Base-by-base conservation (phyloP, 2,329 filamentous ascomycete species). In the Neopestalotiopsis clavispora region DNA sequence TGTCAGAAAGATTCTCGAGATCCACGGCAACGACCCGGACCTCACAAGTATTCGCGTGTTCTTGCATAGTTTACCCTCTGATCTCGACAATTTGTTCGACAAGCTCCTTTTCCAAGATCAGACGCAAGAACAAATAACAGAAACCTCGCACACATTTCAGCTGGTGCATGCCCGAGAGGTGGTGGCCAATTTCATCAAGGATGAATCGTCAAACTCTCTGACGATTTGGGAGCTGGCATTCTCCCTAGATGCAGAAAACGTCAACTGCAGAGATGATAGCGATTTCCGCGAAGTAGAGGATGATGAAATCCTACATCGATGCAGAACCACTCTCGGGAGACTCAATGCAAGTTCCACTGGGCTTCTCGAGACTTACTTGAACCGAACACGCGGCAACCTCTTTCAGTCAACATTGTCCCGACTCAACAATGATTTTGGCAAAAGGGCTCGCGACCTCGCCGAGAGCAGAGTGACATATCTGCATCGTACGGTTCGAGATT, bases 201-300 rank as follows among this genome's bases (percentile, higher is more conserved):
- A 80, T 59, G 78, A 80, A 7, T 75, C 76, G 0, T 74, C 79
- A 0, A 75, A 73, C 20, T 73, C 75, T 0, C 69, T 80, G 4
- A 77, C 76, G 0, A 70, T 80, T 2, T 80, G 78, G 79, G 79
- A 80, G 49, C 59, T 80, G 14, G 76, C 77, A 0, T 80, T 80
- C 63, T 72, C 79, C 1, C 69, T 77, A 0, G 17, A 68, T 1
- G 60, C 64, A 5, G 66, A 69, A 0, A 75, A 78, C 0, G 74
- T 78, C 45, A 20, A 32, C 0, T 23, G 72, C 7, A 71, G 71
- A 0, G 42, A 76, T 0, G 38, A 73, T 0, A 65, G 61, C 0
- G 13, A 69, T 1, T 74, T 76, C 2, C 57, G 75, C 14, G 72
- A 79, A 62, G 74, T 71, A 2, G 62, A 66, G 0, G 68, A 76